Conservation (phyloP, 495 filamentous ascomycete genomes). For the Neurospora sp. region DNA sequence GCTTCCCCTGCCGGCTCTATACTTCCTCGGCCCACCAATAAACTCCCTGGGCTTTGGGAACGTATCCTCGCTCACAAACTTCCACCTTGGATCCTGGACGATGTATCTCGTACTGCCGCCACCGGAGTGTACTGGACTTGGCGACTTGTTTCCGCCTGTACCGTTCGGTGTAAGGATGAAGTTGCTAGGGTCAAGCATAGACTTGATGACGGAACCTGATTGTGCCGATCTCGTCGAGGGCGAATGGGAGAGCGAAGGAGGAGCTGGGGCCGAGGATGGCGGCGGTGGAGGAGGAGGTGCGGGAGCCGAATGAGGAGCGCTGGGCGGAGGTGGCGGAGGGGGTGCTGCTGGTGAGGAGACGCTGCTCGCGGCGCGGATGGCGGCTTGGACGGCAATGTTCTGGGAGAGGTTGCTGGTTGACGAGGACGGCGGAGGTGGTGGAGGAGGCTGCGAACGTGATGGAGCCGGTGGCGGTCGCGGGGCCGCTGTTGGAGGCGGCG, state of each 20-base stretch:
- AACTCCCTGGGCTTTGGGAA: slow-evolving; percentile 82
- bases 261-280: slow-evolving; percentile 22
- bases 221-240: slow-evolving; percentile 23
- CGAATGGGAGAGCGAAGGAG: slow-evolving; percentile 26
- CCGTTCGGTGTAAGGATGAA: slow-evolving; percentile 59
- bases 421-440: slow-evolving; percentile 16
- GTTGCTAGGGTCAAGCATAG: slow-evolving; percentile 61
- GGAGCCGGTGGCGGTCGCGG: slow-evolving; percentile 29
- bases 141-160: slow-evolving; percentile 23
- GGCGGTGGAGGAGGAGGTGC: slow-evolving; percentile 29
- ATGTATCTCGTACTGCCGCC: slow-evolving; percentile 36
- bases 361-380: slow-evolving; percentile 37
- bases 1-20: slow-evolving; percentile 84
- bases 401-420: slow-evolving; percentile 20
- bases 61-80: slow-evolving; percentile 71
- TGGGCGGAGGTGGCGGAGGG: slow-evolving; percentile 33
- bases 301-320: slow-evolving; percentile 20
- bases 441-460: slow-evolving; percentile 12
- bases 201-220: slow-evolving; percentile 32
- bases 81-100: slow-evolving; percentile 77
- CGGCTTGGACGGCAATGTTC: slow-evolving; percentile 40
- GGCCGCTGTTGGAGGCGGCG: slow-evolving; percentile 39
- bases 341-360: slow-evolving; percentile 35
- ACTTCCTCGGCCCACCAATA: slow-evolving; percentile 57
- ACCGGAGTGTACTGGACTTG: slow-evolving; percentile 23